A percentile compares a stretch with the other conserved stretches of the same genome.
These are phyloP conservation scores for Paecilomyces formosus DNA, from an alignment of 2,329 filamentous ascomycete species.

Conservation along the genomic window DNA sequence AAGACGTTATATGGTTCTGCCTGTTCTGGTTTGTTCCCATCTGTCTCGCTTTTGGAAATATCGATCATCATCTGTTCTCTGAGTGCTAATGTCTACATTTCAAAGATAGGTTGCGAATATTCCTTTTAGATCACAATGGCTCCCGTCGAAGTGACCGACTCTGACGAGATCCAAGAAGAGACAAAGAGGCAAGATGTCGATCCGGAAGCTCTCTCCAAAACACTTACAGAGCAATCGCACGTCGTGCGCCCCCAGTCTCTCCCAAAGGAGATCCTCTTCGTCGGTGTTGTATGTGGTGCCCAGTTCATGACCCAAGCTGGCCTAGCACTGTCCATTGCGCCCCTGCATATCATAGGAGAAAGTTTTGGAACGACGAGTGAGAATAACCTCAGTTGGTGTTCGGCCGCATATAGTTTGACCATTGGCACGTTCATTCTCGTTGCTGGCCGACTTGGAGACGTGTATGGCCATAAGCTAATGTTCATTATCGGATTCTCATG, in stretches of 20 bases:
- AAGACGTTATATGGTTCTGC: no score
- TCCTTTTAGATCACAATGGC: background rate
- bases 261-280: conserved; percentile 22
- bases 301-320: conserved; percentile 42
- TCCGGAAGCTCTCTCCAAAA: conserved; percentile 8
- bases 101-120: background rate
- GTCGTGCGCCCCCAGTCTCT: conserved; percentile 10
- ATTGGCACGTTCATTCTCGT: conserved; percentile 33
- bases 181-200: conserved; percentile 3
- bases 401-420: conserved; percentile 50
- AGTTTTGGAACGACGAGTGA: conserved; percentile 39
- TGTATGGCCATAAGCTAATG: conserved; percentile 29
- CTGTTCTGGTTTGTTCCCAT: no score
- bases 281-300: conserved; percentile 27
- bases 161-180: background rate
- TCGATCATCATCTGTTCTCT: background rate
- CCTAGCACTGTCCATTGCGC: conserved; percentile 43
- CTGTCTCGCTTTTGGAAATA: no score
- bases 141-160: background rate
- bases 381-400: conserved; percentile 48
- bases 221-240: conserved; percentile 10
- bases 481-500: conserved; percentile 28
- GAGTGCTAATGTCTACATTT: background rate
- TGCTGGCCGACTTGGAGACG: conserved; percentile 29
- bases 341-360: conserved; percentile 42